A percentile compares a stretch with the other conserved stretches of the same genome.
Evolutionary conservation across 2,329 filamentous ascomycete species (phyloP).

Genomic region (Cordyceps javanica): DNA sequence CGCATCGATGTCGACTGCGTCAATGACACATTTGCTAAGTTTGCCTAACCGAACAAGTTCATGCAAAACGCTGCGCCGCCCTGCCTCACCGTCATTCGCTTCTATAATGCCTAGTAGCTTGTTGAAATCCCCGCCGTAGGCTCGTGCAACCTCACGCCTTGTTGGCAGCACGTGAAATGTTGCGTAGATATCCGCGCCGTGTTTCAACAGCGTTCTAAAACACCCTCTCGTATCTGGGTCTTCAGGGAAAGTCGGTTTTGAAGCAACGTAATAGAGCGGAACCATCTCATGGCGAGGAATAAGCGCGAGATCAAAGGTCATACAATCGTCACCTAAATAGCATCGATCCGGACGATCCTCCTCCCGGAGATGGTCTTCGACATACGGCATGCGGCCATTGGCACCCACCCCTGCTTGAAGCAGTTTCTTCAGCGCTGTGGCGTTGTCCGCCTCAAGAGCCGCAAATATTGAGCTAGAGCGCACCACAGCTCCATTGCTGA

Average conservation of each 20-base stretch:
- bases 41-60: conserved; percentile 1
- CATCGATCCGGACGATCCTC: not conserved
- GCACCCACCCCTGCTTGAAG: not conserved
- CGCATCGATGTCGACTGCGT: not conserved
- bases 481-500: conserved; percentile 4
- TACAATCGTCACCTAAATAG: not conserved
- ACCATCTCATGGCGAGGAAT: not conserved
- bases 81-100: not conserved
- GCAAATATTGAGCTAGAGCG: conserved; percentile 1
- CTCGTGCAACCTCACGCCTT: not conserved
- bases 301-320: not conserved
- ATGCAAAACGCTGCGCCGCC: conserved; percentile 1
- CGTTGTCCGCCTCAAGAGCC: conserved; percentile 8
- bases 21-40: not conserved
- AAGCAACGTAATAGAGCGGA: not conserved
- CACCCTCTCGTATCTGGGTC: not conserved
- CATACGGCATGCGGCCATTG: not conserved
- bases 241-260: not conserved
- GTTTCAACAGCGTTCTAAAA: not conserved
- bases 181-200: conserved; percentile 1
- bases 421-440: not conserved
- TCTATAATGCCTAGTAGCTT: not conserved
- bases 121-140: not conserved
- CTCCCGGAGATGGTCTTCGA: not conserved
- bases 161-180: not conserved